Evolutionary conservation across 2,329 filamentous ascomycete species (phyloP), one percentile per base, ranked within the genome.

Genomic region (Aureobasidium lini): DNA sequence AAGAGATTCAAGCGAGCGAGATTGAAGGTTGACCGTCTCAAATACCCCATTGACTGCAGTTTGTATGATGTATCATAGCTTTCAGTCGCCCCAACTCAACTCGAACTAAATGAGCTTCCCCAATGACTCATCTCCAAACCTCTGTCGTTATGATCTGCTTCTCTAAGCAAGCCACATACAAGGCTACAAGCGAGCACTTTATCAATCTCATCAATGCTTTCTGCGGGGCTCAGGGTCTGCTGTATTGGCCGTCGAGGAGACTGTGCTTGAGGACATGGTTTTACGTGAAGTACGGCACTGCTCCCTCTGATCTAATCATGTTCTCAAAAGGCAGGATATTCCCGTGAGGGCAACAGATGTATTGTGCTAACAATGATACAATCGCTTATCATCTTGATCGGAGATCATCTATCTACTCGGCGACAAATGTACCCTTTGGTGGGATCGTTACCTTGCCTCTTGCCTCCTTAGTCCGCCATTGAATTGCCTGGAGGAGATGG

Each of bases 401-500:
- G 34, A 36, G 48, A 36, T 52, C 23, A 16, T 40, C 2, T 11
- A 36, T 16, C 48, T 59, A 59, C 10, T 46, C 29, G 11, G 57
- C 29, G 61, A 65, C 46, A 48, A 66, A 58, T 48, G 66, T 28
- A 5, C 43, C 44, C 32, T 61, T 61, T n/a, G 59, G 52, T 44
- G 50, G 59, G 16, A 61, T 57, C 18, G 46, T 56, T 3, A 61
- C 46, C 18, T 23, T 34, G n/a, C 59, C 59, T 29, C 36, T 61
- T 9, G 32, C 59, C 23, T 61, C 59, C 18, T 61, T 61, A 16
- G 29, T 57, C 7, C 44, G 34, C 59, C 76, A 75, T 67, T 83
- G 81, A 32, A 82, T 68, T 0, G 73, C 75, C 64, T 75, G 76
- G 9, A 79, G 70, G 32, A 82, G 65, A 2, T 73, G 71, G 64